These are phyloP conservation scores for Selaginella moellendorffii DNA, from an alignment of 75 land plant species.

Conservation along the genomic window DNA sequence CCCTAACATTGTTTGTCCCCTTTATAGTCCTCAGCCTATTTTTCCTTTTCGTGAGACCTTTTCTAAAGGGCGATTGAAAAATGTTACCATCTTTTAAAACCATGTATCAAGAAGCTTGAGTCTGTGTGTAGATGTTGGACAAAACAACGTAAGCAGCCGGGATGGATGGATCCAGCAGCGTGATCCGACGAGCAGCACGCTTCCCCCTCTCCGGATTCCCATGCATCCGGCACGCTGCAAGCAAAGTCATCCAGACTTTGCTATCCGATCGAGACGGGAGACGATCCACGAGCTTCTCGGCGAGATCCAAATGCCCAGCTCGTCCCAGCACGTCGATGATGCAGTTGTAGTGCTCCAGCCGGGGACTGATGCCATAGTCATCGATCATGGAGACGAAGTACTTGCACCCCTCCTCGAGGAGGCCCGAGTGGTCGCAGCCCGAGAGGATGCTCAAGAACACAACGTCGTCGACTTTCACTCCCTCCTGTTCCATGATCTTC, in stretches of 20 bases:
- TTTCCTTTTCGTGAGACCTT: too few relatives aligned
- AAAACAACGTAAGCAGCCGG: constrained; percentile 5
- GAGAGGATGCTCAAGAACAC: not conserved
- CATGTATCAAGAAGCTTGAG: too few relatives aligned
- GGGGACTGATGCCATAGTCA: not conserved
- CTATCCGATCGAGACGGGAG: not conserved
- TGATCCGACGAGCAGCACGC: not conserved
- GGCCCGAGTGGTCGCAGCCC: not conserved
- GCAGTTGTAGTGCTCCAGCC: constrained; percentile 4
- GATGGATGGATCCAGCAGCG: not conserved
- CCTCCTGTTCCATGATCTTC: not conserved
- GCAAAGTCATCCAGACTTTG: not conserved
- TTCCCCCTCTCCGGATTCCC: not conserved
- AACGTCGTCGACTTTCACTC: not conserved
- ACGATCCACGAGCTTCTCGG: not conserved
- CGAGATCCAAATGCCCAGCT: not conserved
- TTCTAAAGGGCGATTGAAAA: too few relatives aligned
- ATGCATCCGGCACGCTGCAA: not conserved
- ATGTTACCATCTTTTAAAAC: too few relatives aligned
- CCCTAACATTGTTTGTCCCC: too few relatives aligned
- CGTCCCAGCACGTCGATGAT: not conserved
- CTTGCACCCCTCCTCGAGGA: not conserved
- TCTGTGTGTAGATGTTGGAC: not conserved
- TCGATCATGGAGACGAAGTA: not conserved
- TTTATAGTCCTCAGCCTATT: too few relatives aligned